phyloP scores from a whole-genome alignment of 164 flowering plant genomes.

The Vitis cinerea region DNA sequence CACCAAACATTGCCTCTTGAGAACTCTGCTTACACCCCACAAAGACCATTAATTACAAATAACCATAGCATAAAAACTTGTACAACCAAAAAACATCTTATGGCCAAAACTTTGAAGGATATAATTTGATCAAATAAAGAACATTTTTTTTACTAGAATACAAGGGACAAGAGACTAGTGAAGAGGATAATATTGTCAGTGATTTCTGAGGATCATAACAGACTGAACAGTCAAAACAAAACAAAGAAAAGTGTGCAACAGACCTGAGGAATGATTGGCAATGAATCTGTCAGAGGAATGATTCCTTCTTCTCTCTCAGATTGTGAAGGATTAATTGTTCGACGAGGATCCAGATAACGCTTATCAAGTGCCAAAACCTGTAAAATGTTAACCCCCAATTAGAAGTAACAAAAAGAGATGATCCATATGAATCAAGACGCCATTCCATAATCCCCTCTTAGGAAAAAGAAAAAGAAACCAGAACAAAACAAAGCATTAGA shows the following conservation, averaged over 20 bases:
- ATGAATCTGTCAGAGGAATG: slow-evolving; percentile 84
- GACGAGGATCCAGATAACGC: slow-evolving; percentile 87
- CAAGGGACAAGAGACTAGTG: too few relatives aligned
- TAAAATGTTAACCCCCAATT: neutral
- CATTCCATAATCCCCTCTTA: neutral
- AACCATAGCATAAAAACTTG: too few relatives aligned
- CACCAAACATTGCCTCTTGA: too few relatives aligned
- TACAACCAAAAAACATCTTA: too few relatives aligned
- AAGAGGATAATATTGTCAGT: neutral
- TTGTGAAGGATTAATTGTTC: slow-evolving; percentile 74
- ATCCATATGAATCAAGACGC: neutral
- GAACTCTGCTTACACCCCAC: too few relatives aligned
- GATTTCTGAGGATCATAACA: neutral
- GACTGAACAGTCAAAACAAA: neutral
- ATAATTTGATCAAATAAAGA: too few relatives aligned
- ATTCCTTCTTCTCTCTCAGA: slow-evolving; percentile 94
- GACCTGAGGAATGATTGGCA: slow-evolving; percentile 96
- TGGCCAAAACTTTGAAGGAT: too few relatives aligned
- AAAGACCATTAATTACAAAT: too few relatives aligned
- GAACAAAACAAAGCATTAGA: neutral
- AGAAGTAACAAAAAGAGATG: neutral
- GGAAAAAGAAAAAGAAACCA: neutral
- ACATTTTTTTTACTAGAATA: too few relatives aligned
- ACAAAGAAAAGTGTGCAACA: slow-evolving; percentile 13
- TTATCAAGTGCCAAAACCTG: slow-evolving; percentile 96